These are phyloP conservation scores for Microsporum ferrugineum DNA, from an alignment of 2,329 filamentous ascomycete genomes.

Conservation along the genomic window DNA sequence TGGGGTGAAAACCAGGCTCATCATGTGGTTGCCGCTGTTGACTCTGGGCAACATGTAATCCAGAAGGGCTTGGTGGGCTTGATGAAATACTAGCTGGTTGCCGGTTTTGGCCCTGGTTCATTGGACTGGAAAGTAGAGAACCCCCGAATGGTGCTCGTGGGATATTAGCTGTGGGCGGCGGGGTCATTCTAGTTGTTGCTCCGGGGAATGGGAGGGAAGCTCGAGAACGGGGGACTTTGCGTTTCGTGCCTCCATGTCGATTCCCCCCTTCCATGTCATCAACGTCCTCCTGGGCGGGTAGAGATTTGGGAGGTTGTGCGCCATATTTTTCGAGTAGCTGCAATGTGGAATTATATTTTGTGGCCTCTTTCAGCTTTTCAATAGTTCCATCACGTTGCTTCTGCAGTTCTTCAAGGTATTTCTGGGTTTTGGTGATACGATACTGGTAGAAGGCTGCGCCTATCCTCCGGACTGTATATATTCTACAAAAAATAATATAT, in stretches of 20 bases:
- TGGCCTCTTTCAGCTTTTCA: conserved; percentile 85
- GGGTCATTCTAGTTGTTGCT: conserved; percentile 44
- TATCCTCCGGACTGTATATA: conserved; percentile 59
- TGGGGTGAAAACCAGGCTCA: conserved; percentile 38
- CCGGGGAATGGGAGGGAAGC: conserved; percentile 19
- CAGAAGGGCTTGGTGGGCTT: not conserved
- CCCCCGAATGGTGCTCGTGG: conserved; percentile 21
- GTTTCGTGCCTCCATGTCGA: conserved; percentile 13
- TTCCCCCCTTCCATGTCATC: not conserved
- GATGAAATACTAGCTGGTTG: conserved; percentile 4
- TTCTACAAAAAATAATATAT: conserved; percentile 41
- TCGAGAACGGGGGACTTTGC: conserved; percentile 16
- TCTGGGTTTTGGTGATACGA: conserved; percentile 58
- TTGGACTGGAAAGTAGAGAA: conserved; percentile 14
- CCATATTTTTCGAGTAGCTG: conserved; percentile 92
- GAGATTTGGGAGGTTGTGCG: conserved; percentile 43
- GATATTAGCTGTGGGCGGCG: conserved; percentile 57
- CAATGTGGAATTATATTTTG: conserved; percentile 90
- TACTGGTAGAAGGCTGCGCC: conserved; percentile 67
- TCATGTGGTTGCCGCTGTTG: conserved; percentile 17
- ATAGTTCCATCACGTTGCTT: conserved; percentile 77
- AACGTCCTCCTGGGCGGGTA: conserved; percentile 20
- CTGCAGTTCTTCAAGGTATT: conserved; percentile 61
- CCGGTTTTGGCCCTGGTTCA: conserved; percentile 19
- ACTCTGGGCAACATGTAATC: conserved; percentile 10